A percentile compares a stretch with the other conserved stretches of the same genome.
Conservation (phyloP, 1,284 basidiomycete species). For the Marasmius tenuissimus region DNA sequence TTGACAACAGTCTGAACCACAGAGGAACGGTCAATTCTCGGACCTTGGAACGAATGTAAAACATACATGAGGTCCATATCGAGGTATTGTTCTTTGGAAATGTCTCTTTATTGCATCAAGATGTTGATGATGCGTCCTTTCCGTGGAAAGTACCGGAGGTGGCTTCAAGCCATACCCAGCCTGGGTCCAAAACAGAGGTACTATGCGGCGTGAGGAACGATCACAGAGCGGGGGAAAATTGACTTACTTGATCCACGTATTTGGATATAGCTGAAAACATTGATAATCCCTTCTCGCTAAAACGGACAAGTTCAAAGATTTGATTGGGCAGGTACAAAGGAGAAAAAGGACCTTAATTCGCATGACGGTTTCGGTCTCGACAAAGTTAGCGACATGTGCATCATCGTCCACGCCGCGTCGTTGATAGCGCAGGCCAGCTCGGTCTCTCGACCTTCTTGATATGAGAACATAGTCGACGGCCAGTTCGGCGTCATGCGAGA, state of each 20-base stretch:
- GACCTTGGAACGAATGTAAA: constrained; percentile 1
- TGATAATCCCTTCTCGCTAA: constrained; percentile 68
- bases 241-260: constrained; percentile 82
- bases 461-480: constrained; percentile 69
- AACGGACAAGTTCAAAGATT: constrained; percentile 5
- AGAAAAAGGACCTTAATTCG: constrained; percentile 62
- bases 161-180: constrained; percentile 86
- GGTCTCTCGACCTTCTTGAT: constrained; percentile 87
- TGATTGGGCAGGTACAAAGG: not conserved
- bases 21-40: constrained; percentile 3
- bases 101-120: constrained; percentile 73
- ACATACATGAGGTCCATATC: constrained; percentile 79
- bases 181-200: constrained; percentile 90
- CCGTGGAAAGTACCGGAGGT: constrained; percentile 73
- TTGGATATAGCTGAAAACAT: constrained; percentile 87
- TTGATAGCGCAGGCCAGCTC: constrained; percentile 95
- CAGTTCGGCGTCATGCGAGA: constrained; percentile 45
- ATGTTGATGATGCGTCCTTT: constrained; percentile 76
- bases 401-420: constrained; percentile 90
- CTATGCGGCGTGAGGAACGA: constrained; percentile 34
- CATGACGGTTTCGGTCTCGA: constrained; percentile 91
- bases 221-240: constrained; percentile 1
- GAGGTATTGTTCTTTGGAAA: constrained; percentile 64
- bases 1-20: constrained; percentile 74
- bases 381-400: constrained; percentile 86